A percentile compares a stretch with the other conserved stretches of the same genome.
phyloP scores from a whole-genome alignment of 768 basidiomycete genomes.

The Candolleomyces efflorescens region DNA sequence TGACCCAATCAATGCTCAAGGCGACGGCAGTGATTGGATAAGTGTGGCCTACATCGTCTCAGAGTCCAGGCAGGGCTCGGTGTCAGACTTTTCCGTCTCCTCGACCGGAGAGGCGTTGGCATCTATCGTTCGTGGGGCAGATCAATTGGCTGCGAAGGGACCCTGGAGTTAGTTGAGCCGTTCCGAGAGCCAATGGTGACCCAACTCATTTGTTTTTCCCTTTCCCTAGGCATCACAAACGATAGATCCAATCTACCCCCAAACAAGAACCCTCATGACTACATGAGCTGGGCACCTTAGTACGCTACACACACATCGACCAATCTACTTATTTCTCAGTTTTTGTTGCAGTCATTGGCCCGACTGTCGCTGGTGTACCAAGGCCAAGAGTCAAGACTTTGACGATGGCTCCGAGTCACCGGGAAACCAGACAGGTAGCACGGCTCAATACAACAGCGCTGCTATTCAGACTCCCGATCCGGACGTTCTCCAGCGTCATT shows the following conservation, averaged over 20 bases:
- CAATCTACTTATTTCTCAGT: conserved; percentile 12
- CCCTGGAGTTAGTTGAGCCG: conserved; percentile 28
- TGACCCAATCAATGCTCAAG: conserved; percentile 17
- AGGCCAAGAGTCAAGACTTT: conserved; percentile 20
- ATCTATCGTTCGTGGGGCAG: conserved; percentile 33
- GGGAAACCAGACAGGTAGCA: not conserved
- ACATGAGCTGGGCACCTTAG: conserved; percentile 60
- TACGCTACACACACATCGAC: conserved; percentile 12
- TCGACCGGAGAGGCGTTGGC: conserved; percentile 28
- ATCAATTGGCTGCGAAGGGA: conserved; percentile 29
- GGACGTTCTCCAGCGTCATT: conserved; percentile 3
- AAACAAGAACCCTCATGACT: conserved; percentile 37
- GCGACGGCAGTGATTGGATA: conserved; percentile 48
- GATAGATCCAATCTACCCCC: conserved; percentile 19
- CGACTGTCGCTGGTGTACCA: conserved; percentile 46
- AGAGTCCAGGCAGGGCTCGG: conserved; percentile 16
- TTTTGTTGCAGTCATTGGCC: conserved; percentile 45
- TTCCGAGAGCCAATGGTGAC: conserved; percentile 21
- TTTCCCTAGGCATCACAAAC: conserved; percentile 29
- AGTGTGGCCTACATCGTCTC: conserved; percentile 38
- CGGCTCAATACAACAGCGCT: no score
- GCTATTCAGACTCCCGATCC: no score
- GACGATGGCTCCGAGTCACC: conserved; percentile 10
- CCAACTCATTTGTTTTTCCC: not conserved
- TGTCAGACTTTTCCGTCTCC: conserved; percentile 4